phyloP scores from a whole-genome alignment of 2,329 filamentous ascomycete species.

The Plenodomus lindquistii region DNA sequence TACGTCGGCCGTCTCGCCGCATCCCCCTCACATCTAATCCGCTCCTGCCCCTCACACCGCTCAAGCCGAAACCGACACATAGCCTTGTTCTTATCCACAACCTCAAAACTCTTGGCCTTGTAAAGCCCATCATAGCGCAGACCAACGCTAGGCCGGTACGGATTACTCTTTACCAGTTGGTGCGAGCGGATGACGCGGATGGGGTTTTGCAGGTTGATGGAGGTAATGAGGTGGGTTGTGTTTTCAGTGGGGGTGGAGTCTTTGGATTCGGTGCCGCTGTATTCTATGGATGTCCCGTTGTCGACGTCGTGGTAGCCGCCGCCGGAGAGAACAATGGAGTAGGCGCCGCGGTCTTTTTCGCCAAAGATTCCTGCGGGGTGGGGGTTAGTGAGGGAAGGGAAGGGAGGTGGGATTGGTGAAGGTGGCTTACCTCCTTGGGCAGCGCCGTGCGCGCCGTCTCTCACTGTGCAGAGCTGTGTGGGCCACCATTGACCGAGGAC shows the following conservation, averaged over 20 bases:
- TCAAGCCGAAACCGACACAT: slow-evolving; percentile 55
- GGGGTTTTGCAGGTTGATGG: slow-evolving; percentile 34
- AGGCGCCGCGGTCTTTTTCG: slow-evolving; percentile 51
- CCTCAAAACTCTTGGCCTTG: slow-evolving; percentile 45
- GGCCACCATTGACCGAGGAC: slow-evolving; percentile 61
- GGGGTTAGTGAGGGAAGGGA: neutral
- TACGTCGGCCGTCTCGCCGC: slow-evolving; percentile 49
- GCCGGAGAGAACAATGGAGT: slow-evolving; percentile 59
- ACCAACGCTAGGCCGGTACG: slow-evolving; percentile 52
- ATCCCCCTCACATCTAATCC: slow-evolving; percentile 51
- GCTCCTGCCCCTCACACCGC: slow-evolving; percentile 49
- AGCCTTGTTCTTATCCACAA: slow-evolving; percentile 47
- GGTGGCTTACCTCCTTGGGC: slow-evolving; percentile 25
- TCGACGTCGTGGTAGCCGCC: slow-evolving; percentile 56
- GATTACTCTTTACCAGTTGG: slow-evolving; percentile 42
- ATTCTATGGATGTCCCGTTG: slow-evolving; percentile 53
- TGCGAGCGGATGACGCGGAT: slow-evolving; percentile 58
- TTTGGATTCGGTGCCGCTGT: slow-evolving; percentile 56
- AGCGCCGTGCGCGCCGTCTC: slow-evolving; percentile 59
- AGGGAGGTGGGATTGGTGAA: too few relatives aligned
- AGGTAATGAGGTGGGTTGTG: slow-evolving; percentile 52
- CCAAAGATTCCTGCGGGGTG: slow-evolving; percentile 53
- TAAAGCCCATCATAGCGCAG: slow-evolving; percentile 65
- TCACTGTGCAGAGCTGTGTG: slow-evolving; percentile 54
- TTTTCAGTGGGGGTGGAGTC: slow-evolving; percentile 35